Evolutionary conservation across 2,329 filamentous ascomycete species (phyloP).

Genomic region (Emergomyces africanus): DNA sequence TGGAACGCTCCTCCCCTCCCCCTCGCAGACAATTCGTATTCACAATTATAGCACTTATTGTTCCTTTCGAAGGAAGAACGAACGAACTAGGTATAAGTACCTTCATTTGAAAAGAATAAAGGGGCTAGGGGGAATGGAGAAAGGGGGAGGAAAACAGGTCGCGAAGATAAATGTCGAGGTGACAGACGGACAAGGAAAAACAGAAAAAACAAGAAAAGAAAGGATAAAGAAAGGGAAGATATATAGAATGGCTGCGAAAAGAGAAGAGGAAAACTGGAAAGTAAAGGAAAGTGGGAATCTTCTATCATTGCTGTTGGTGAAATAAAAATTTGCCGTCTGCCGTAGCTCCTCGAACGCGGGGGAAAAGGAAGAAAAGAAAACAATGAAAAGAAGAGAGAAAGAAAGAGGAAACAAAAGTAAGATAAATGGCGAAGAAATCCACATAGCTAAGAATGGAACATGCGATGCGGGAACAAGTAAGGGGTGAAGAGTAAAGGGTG

Average conservation of each 20-base stretch:
- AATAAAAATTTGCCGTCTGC: conserved; percentile 2
- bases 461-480: neutral
- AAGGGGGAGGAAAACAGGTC: neutral
- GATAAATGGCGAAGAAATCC: neutral
- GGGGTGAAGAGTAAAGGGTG: neutral
- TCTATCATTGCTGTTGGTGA: conserved; percentile 4
- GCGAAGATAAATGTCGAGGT: neutral
- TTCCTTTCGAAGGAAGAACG: neutral
- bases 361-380: neutral
- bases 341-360: neutral
- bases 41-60: neutral
- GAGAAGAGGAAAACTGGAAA: conserved; percentile 6
- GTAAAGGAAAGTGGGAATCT: conserved; percentile 8
- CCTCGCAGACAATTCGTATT: neutral
- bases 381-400: neutral
- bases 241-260: conserved; percentile 4
- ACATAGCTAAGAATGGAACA: neutral
- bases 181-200: neutral
- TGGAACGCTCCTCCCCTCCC: neutral
- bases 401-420: neutral
- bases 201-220: conserved; percentile 1
- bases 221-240: conserved; percentile 9
- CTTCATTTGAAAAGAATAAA: neutral
- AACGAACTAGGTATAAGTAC: neutral
- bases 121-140: neutral